Base-by-base conservation (phyloP, 2,329 filamentous ascomycete species). In the Sarocladium strictum region DNA sequence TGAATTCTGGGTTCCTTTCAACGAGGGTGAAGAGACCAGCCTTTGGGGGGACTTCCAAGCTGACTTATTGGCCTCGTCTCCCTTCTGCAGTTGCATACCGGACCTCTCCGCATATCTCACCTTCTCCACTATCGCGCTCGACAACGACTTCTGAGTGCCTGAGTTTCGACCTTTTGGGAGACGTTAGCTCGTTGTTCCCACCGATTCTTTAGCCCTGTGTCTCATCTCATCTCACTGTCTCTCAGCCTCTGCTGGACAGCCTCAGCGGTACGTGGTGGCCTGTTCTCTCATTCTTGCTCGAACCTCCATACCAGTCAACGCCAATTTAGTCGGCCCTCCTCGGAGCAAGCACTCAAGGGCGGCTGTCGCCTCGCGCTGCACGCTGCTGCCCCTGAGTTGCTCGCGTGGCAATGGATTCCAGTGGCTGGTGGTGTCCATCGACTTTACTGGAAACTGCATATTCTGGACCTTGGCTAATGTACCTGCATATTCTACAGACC, bases 171-270 rank as follows among this genome's bases (percentile, higher is more conserved):
- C 66, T 65, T 65, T 76, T 79, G 76, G 80, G 79, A 83, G 78
- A 81, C 80, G 79, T 83, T 83, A 78, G 72, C 78, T 83, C 80
- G 80, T 80, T 77, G 74, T 76, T 83, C 76, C 79, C 76, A 76
- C 74, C 66, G 67, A 66, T 67, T 69, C 67, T 73, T 69, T 73
- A 74, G 47, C 72, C 74, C 75, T 60, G 57, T 61, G 49, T 52
- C 52, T 72, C 75, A 67, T 73, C 69, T 74, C 72, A 75, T 73
- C 69, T 73, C 68, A 68, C 70, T 69, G 68, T 68, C 72, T 70
- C 67, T 69, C 60, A 64, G 64, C 33, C 53, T 41, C 61, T 62
- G 64, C 61, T 62, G 65, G 47, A 51, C 62, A 65, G 75, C 69
- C 68, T 70, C 76, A 72, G 72, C 73, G 76, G 79, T 82, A 81